Evolutionary conservation across 1,284 basidiomycete species (phyloP), one percentile per base, ranked within the genome.

Genomic region (Naganishia albida): DNA sequence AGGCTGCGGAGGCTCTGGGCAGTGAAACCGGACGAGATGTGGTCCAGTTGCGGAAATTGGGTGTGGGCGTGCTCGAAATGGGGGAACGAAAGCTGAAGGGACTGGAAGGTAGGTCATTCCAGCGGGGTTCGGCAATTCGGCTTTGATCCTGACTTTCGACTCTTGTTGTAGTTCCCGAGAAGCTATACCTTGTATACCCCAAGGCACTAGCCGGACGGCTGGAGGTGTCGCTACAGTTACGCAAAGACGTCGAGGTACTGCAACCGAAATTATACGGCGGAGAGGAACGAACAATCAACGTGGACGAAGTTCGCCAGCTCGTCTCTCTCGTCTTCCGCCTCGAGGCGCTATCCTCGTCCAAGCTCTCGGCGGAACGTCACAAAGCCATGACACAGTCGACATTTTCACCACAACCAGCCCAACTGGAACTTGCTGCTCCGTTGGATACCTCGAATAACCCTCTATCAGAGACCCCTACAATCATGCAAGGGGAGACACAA

Each of bases 11-110:
- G 23, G 66, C 72, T 53, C 59, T 69, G 67, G 68, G 67, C 70
- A 67, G 70, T 69, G 74, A 81, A 70, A 68, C 77, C 43, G 77
- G 77, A 65, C 68, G 74, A 38, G 77, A 80, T 62, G 71, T 78
- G 28, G 73, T 76, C 30, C 79, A 81, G 62, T 73, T 82, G 30
- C 86, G 86, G 30, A 82, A 86, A 39, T 84, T 96, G 72, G 89
- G 89, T 2, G 83, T 93, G 53, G 83, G 85, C 38, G 84, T 94
- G 64, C 83, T 88, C 40, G 84, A 85, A 42, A 85, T 96, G 28
- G 96, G 96, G 25, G 93, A 97, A 77, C 85, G 88, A 69, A 91
- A 92, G 75, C 85, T 99, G 70, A 98, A 98, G 78, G 95, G 95
- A 16, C 83, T 98, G 42, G 93, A 97, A 79, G 78, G 77, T 78